A percentile compares a stretch with the other conserved stretches of the same genome.
Conservation (phyloP, 2,329 filamentous ascomycete genomes). For the Diaporthe vexans region DNA sequence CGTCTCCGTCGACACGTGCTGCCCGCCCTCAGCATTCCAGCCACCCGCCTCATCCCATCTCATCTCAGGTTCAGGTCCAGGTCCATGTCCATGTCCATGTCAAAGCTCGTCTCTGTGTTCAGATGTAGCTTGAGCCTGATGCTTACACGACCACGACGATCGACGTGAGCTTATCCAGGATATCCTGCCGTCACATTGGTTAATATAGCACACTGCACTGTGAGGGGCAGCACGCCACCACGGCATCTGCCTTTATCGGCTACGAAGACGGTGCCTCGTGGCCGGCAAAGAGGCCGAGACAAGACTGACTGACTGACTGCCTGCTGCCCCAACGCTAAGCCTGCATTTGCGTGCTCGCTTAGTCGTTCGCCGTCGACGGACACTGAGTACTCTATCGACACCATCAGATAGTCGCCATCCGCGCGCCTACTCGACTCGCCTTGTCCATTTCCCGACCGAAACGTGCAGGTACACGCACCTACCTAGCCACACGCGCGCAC, state of each 20-base stretch:
- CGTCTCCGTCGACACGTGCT: constrained; percentile 15
- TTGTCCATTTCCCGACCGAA: constrained; percentile 30
- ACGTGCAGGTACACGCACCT: constrained; percentile 29
- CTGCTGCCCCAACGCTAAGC: constrained; percentile 35
- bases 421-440: constrained; percentile 34
- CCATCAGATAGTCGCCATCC: constrained; percentile 34
- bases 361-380: constrained; percentile 19
- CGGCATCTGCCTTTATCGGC: constrained; percentile 19
- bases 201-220: not conserved
- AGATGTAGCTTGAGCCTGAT: constrained; percentile 25
- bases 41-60: not conserved
- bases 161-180: constrained; percentile 12
- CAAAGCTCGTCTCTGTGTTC: not conserved
- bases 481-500: constrained; percentile 23
- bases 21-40: not conserved
- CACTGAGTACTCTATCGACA: constrained; percentile 3
- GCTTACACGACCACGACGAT: constrained; percentile 25
- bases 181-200: constrained; percentile 21
- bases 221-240: constrained; percentile 6
- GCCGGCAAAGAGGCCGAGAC: constrained; percentile 41
- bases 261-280: constrained; percentile 41
- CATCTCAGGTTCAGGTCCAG: not conserved
- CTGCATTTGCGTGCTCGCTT: constrained; percentile 35
- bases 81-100: not conserved
- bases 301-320: constrained; percentile 28